Evolutionary conservation across 176 grass and related monocot genomes (phyloP), one percentile per base, ranked within the genome.

Genomic region (Ensete glaucum): DNA sequence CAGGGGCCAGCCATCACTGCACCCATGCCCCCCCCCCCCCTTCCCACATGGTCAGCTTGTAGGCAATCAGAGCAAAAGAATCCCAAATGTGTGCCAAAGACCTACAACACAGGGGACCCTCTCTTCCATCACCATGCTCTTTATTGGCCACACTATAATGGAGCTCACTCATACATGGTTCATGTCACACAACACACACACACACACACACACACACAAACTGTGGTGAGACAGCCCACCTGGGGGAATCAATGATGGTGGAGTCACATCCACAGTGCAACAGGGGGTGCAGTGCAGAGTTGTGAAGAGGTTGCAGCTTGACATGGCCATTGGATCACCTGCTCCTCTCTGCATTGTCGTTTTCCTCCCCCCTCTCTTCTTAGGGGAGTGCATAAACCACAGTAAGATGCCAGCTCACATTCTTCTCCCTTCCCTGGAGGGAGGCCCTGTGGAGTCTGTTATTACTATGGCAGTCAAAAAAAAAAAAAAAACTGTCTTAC

Each of bases 161-260:
- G 22, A 65, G 63, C 63, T 50, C 67, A 51, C 48, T n/a, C 67
- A 70, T 48, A 70, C 67, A 70, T 52, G 67, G 48, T 9, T 70
- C 67, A 51, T 70, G 67, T 70, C 67, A 21, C 67, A 50, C 43
- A 70, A n/a, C 34, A 50, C 43, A 52, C 34, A 70, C 67, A 49
- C 34, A 24, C 0, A 24, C 14, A 22, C 22, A 64, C 24, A 10
- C n/a, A n/a, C n/a, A 23, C 63, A 65, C 63, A 65, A 27, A 11
- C 63, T 26, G 63, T 20, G 17, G 43, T 51, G 25, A 70, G 67
- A 70, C 67, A 51, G 48, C 67, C 67, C 67, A 70, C 67, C 67
- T 70, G 67, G 67, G 67, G 67, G 51, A 20, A 50, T 70, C 67
- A 70, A 51, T 70, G 67, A 21, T 52, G 67, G 67, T 70, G 34